Percentiles rank a stretch among this genome's conserved stretches.
These are phyloP conservation scores for Blastocladiella emersonii DNA, from an alignment of 371 early-diverging fungal species.

Conservation along the genomic window DNA sequence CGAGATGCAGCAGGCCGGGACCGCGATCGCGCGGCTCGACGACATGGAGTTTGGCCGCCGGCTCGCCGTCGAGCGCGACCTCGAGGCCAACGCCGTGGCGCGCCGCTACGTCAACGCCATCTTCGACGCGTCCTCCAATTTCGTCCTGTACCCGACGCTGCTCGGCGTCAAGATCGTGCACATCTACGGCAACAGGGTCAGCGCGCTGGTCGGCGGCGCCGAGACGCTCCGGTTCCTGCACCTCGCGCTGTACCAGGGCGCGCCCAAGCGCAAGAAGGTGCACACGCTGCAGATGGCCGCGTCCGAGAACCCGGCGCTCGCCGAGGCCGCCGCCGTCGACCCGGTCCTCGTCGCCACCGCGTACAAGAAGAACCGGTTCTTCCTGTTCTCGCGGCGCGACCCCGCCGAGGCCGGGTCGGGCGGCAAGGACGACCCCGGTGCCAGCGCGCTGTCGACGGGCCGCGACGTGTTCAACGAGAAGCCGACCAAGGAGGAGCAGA, in stretches of 20 bases:
- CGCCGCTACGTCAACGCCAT: slow-evolving; percentile 53
- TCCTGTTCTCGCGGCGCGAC: slow-evolving; percentile 72
- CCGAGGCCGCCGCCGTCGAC: slow-evolving; percentile 53
- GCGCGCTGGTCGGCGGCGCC: slow-evolving; percentile 66
- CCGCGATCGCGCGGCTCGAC: slow-evolving; percentile 61
- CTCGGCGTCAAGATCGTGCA: slow-evolving; percentile 91
- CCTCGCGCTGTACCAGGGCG: slow-evolving; percentile 75
- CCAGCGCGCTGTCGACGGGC: slow-evolving; percentile 9
- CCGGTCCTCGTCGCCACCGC: slow-evolving; percentile 84
- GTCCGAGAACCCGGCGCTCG: slow-evolving; percentile 66
- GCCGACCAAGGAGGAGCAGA: slow-evolving; percentile 87
- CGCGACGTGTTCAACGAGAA: slow-evolving; percentile 96
- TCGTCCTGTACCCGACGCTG: slow-evolving; percentile 75
- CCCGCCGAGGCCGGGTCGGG: slow-evolving; percentile 35
- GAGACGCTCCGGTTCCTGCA: slow-evolving; percentile 86
- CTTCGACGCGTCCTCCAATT: slow-evolving; percentile 82
- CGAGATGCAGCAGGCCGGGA: slow-evolving; percentile 81
- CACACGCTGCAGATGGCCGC: slow-evolving; percentile 78
- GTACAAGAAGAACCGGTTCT: slow-evolving; percentile 82
- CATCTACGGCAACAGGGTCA: slow-evolving; percentile 66
- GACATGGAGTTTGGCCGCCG: slow-evolving; percentile 95
- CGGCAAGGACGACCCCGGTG: background rate
- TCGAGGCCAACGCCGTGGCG: slow-evolving; percentile 57
- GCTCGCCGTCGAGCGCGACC: slow-evolving; percentile 74
- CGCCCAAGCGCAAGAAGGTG: slow-evolving; percentile 55